Conservation (phyloP, 148 eudicot species). For the Cornus florida region DNA sequence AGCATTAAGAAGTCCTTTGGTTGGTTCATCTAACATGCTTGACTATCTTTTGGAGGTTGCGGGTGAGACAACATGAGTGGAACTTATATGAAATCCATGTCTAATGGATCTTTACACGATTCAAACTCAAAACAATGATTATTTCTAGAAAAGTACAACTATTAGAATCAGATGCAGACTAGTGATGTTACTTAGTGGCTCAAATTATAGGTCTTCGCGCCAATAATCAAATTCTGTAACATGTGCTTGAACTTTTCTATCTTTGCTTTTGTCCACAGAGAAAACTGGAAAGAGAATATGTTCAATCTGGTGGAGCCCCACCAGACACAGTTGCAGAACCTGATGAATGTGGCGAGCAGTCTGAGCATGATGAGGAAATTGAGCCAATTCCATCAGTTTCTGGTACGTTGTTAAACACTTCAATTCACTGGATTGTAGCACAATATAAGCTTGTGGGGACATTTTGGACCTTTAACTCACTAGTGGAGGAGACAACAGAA, state of each 20-base stretch:
- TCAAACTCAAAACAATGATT: background rate
- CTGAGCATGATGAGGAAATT: conserved; percentile 41
- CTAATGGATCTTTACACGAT: background rate
- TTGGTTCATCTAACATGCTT: background rate
- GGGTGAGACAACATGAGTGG: background rate
- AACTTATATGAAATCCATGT: background rate
- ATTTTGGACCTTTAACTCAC: background rate
- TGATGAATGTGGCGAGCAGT: conserved; percentile 40
- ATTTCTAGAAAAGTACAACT: background rate
- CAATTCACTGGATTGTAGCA: background rate
- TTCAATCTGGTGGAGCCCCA: conserved; percentile 61
- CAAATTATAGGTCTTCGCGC: background rate
- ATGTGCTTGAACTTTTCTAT: background rate
- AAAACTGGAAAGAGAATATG: conserved; percentile 76
- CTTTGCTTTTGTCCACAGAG: conserved; percentile 42
- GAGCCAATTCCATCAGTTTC: conserved; percentile 65
- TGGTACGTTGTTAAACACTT: conserved; percentile 39
- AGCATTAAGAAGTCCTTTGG: background rate
- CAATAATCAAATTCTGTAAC: background rate
- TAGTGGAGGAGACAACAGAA: no score
- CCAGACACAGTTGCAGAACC: conserved; percentile 42
- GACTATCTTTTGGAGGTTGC: background rate
- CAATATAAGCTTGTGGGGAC: background rate
- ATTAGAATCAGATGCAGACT: background rate
- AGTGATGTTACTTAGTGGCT: background rate